phyloP scores from a whole-genome alignment of 176 grass and related monocot species.

The Rhynchospora breviuscula region DNA sequence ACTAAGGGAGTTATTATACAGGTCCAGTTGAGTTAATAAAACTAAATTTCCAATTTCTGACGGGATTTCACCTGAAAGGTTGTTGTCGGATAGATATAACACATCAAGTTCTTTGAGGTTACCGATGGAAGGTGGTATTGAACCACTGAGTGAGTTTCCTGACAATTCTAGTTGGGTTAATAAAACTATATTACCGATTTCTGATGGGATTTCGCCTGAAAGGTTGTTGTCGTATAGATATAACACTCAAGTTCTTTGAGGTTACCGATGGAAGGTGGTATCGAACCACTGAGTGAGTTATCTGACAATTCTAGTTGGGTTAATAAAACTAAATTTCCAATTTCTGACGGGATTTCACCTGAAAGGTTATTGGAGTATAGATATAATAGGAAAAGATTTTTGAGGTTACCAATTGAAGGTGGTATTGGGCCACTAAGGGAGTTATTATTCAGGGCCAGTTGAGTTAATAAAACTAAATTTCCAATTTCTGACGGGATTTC shows the following conservation, averaged over 20 bases:
- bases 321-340: too few relatives aligned
- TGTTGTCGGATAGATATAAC: too few relatives aligned
- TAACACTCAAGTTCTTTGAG: slow-evolving; percentile 35
- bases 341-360: too few relatives aligned
- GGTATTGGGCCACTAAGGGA: slow-evolving; percentile 38
- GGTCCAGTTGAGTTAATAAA: too few relatives aligned
- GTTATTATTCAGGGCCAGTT: slow-evolving; percentile 47
- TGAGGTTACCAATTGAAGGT: slow-evolving; percentile 19
- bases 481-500: slow-evolving; percentile 41
- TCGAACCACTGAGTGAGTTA: too few relatives aligned
- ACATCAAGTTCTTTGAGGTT: too few relatives aligned
- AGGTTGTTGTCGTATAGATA: slow-evolving; percentile 55
- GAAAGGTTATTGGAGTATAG: background rate
- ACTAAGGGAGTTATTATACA: slow-evolving; percentile 35
- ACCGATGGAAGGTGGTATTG: too few relatives aligned
- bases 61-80: too few relatives aligned
- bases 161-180: slow-evolving; percentile 34
- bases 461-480: slow-evolving; percentile 26
- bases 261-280: slow-evolving; percentile 31
- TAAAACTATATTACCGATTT: slow-evolving; percentile 50
- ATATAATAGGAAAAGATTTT: slow-evolving; percentile 23
- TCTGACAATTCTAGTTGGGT: too few relatives aligned
- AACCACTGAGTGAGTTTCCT: too few relatives aligned
- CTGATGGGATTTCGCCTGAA: slow-evolving; percentile 41
- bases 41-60: too few relatives aligned